Percentiles rank a stretch among this genome's conserved stretches.
phyloP scores from a whole-genome alignment of 148 eudicot species.

The Camellia granthamiana region DNA sequence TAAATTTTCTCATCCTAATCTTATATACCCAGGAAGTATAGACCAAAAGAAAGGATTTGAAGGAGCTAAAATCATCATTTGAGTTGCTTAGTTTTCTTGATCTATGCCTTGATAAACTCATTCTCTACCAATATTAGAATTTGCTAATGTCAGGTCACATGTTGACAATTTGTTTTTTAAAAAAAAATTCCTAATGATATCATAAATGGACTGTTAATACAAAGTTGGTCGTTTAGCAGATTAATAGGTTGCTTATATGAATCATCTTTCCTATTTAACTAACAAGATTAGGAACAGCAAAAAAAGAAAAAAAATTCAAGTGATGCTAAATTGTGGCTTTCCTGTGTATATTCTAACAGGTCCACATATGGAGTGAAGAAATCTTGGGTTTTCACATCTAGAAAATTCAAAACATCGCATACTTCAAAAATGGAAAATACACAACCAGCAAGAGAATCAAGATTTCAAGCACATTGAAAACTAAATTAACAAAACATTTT shows the following conservation, averaged over 20 bases:
- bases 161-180: neutral
- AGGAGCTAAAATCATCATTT: neutral
- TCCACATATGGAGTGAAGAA: neutral
- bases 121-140: neutral
- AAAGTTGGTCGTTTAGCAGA: too few species aligned
- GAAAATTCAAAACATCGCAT: neutral
- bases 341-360: neutral
- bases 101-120: neutral
- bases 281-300: neutral
- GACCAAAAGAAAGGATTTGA: neutral
- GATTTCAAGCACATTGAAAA: neutral
- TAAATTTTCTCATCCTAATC: neutral
- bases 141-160: neutral
- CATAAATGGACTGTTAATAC: neutral
- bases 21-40: neutral
- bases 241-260: too few species aligned
- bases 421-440: neutral
- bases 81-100: neutral
- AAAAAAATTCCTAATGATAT: neutral
- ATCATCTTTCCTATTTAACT: neutral
- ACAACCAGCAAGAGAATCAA: neutral
- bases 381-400: neutral
- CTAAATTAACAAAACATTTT: neutral
- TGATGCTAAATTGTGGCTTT: neutral
- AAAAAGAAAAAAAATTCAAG: neutral